Evolutionary conservation across 331 rosid species (phyloP), one percentile per base, ranked within the genome.

Genomic region (Telfairia occidentalis): DNA sequence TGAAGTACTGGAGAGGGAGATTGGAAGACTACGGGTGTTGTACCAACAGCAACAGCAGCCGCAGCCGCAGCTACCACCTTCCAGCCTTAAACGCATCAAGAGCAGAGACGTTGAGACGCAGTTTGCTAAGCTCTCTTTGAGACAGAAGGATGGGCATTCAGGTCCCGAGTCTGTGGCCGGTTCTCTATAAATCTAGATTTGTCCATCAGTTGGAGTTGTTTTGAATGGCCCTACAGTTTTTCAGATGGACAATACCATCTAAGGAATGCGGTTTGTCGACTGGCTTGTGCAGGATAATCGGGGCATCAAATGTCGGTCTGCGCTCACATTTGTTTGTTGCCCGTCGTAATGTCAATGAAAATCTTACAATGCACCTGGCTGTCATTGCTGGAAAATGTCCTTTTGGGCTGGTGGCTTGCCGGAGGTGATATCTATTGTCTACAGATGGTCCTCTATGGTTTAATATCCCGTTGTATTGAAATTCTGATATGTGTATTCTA

Each of bases 51-150:
- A 77, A 37, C 84, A 75, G 12, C 88, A 79, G 45, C 97, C 76
- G 26, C 94, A 82, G 34, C 87, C 71, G 26, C 94, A 82, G 34
- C 87, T 72, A 79, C 87, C 90, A 71, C 77, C 90, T 64, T 75
- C 89, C 15, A 86, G 90, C 82, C 96, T 83, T 80, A 89, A 90
- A 76, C 92, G 97, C 80, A 65, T 82, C 71, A 89, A 84, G 46
- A 88, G 92, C 94, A 85, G 93, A 83, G 99, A 95, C 87, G 89
- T 86, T 26, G 93, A 92, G 60, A 86, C 87, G 63, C 91, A 90
- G 77, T 84, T 92, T 77, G 81, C 93, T 38, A 92, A 87, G 69
- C 92, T 92, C 49, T 85, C 96, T 26, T 72, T 92, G 83, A 89
- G 85, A 79, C 89, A 86, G 80, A 86, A 86, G 82, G 99, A 90